Base-by-base conservation (phyloP, 441 rosid species). In the Adansonia rubrostipa region DNA sequence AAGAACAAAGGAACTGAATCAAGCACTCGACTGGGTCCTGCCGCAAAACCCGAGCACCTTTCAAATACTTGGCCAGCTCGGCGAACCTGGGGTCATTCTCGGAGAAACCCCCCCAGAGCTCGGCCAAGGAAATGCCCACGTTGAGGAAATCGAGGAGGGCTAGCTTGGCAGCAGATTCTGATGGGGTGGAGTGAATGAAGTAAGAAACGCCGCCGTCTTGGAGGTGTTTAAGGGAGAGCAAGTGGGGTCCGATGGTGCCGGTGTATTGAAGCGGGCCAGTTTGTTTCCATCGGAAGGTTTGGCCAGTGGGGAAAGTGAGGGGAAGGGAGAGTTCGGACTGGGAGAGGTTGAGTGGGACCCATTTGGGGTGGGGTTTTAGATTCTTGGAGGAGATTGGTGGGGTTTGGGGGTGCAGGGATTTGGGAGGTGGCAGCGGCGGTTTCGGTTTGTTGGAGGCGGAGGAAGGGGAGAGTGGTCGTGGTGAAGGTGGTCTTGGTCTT, bases 271-370 rank as follows among this genome's bases (percentile, higher is more conserved):
- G 77, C 2, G 82, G 87, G 3, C 88, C 97, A 17, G 98, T 93
- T 75, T 91, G 87, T 58, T 88, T 95, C 99, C 99, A 93, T 67
- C 94, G 93, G 93, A 95, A 95, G 80, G 99, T 95, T 82, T 95
- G 99, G 83, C 98, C 98, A 10, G 97, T 95, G 75, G 98, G 97
- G 85, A 95, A 91, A 19, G 98, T 95, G 83, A 92, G 92, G 24
- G 99, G 86, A 19, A 93, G 76, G 9, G 87, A 87, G 78, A 95
- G 97, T 75, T 93, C 95, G 3, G 94, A 80, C 47, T 75, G 89
- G 79, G 80, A 48, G 74, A 92, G 89, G 78, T 87, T 79, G 47
- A 93, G 86, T 1, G 92, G 87, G 70, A 76, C 60, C 99, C 97
- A 95, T 11, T 66, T 80, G 6, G 85, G 50, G 6, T 51, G 65